These are phyloP conservation scores for Microsporum ferrugineum DNA, from an alignment of 2,329 filamentous ascomycete species.

Conservation along the genomic window DNA sequence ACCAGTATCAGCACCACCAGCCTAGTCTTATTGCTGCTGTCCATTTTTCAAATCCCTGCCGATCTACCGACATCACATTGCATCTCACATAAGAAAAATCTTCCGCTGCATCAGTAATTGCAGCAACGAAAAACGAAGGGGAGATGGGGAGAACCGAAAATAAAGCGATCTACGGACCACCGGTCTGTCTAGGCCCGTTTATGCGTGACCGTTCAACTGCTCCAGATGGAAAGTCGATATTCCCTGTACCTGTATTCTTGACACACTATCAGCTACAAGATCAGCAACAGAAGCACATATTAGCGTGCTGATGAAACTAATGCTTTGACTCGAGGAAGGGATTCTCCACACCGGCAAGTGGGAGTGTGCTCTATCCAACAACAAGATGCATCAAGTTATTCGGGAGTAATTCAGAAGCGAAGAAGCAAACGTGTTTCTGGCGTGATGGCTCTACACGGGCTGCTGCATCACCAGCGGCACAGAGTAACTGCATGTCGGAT, in stretches of 20 bases:
- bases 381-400: neutral
- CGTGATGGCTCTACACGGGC: neutral
- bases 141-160: neutral
- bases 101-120: neutral
- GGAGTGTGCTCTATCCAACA: neutral
- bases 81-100: neutral
- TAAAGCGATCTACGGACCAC: neutral
- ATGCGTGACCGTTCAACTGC: neutral
- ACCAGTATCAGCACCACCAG: neutral
- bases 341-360: neutral
- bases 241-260: neutral
- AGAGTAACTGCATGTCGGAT: conserved; percentile 1
- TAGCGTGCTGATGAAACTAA: neutral
- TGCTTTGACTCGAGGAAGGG: neutral
- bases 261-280: neutral
- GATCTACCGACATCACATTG: neutral
- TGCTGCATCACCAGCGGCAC: neutral
- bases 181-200: neutral
- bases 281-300: neutral
- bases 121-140: neutral
- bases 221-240: neutral
- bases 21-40: neutral
- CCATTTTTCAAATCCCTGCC: neutral
- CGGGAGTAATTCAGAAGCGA: neutral
- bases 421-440: conserved; percentile 1